Percentiles rank a stretch among this genome's conserved stretches.
These are phyloP conservation scores for Xanthoconium stramineum DNA, from an alignment of 768 basidiomycete species.

Conservation along the genomic window DNA sequence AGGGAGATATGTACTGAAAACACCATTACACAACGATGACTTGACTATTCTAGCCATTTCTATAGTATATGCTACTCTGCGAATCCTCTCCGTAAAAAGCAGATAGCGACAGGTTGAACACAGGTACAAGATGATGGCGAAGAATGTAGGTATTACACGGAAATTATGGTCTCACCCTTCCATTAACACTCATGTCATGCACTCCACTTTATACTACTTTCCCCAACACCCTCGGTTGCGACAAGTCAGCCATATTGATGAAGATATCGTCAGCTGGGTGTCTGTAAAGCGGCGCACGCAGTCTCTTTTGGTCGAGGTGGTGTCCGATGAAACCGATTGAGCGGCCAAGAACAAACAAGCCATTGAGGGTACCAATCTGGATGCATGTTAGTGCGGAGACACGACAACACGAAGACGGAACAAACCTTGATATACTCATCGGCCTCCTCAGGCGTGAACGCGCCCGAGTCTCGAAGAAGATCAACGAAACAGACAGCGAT, in stretches of 20 bases:
- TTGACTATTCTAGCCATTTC: no score
- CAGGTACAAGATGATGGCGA: not conserved
- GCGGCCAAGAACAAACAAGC: constrained; percentile 94
- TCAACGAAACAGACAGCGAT: constrained; percentile 97
- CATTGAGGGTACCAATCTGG: constrained; percentile 88
- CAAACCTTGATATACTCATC: constrained; percentile 90
- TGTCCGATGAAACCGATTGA: constrained; percentile 98
- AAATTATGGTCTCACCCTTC: constrained; percentile 10
- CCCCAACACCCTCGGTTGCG: constrained; percentile 76
- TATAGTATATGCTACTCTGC: no score
- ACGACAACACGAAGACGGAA: not conserved
- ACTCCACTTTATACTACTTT: constrained; percentile 22
- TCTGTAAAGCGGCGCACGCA: constrained; percentile 89
- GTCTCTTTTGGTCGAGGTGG: constrained; percentile 94
- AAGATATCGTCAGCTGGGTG: constrained; percentile 95
- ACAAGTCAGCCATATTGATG: constrained; percentile 87
- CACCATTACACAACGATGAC: no score
- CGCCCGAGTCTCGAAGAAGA: constrained; percentile 85
- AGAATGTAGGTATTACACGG: constrained; percentile 17
- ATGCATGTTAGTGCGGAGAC: not conserved
- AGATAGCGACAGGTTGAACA: not conserved
- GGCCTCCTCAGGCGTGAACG: constrained; percentile 94
- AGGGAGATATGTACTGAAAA: no score
- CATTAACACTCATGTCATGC: not conserved
- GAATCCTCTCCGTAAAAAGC: no score